phyloP scores from a whole-genome alignment of 768 basidiomycete species.

The Russula sp. region DNA sequence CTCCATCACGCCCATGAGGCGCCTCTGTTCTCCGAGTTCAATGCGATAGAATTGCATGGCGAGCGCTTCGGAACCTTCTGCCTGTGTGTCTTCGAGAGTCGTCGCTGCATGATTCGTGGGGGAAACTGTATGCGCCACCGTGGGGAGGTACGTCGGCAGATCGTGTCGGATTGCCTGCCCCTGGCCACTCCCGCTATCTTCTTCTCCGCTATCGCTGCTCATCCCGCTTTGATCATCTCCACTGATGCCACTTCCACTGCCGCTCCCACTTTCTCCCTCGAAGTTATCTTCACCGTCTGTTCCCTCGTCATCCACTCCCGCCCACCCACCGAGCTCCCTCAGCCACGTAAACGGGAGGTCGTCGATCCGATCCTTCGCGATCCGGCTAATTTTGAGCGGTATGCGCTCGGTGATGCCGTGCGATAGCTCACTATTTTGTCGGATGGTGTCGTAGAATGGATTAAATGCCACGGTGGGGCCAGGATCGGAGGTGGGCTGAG shows the following conservation, averaged over 20 bases:
- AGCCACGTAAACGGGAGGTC: conserved; percentile 82
- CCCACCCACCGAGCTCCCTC: conserved; percentile 56
- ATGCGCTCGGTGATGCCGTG: conserved; percentile 68
- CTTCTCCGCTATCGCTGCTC: conserved; percentile 18
- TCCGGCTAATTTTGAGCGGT: conserved; percentile 49
- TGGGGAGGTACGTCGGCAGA: neutral
- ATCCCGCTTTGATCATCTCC: conserved; percentile 15
- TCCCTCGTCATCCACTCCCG: conserved; percentile 27
- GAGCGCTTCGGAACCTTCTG: conserved; percentile 69
- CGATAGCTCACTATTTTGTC: conserved; percentile 78
- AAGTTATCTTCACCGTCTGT: conserved; percentile 15
- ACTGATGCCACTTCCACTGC: conserved; percentile 16
- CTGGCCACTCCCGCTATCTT: conserved; percentile 7
- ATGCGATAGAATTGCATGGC: conserved; percentile 93
- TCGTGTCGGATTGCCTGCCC: neutral
- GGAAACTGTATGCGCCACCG: neutral
- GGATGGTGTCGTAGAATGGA: conserved; percentile 93
- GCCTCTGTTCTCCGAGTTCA: conserved; percentile 83
- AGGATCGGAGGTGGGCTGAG: conserved; percentile 17
- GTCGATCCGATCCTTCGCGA: conserved; percentile 36
- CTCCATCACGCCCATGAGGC: conserved; percentile 87
- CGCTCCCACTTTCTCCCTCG: conserved; percentile 11
- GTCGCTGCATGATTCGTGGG: conserved; percentile 2
- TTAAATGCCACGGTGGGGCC: conserved; percentile 45
- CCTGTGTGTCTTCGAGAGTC: conserved; percentile 23